Conservation (phyloP, 768 basidiomycete species). For the Suillus weaverae region DNA sequence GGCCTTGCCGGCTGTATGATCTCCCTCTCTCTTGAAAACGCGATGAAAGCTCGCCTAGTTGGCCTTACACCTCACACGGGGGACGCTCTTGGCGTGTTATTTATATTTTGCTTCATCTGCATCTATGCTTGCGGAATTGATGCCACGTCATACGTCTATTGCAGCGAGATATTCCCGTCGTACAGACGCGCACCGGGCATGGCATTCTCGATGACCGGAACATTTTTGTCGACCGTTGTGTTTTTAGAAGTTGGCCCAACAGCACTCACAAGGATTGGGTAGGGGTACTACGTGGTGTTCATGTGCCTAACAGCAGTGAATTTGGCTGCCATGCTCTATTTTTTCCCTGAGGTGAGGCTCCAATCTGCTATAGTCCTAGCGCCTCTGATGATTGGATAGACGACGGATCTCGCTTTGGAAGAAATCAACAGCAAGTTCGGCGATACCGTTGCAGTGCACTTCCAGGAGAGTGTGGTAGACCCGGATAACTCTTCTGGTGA, state of each 20-base stretch:
- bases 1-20: neutral
- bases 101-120: slow-evolving; percentile 7
- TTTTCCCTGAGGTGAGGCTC: slow-evolving; percentile 1
- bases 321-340: neutral
- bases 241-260: neutral
- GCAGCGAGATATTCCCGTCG: slow-evolving; percentile 1
- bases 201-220: slow-evolving; percentile 3
- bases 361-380: neutral
- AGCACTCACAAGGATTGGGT: no score
- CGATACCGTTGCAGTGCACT: slow-evolving; percentile 6
- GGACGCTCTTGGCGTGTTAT: slow-evolving; percentile 2
- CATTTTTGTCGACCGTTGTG: neutral
- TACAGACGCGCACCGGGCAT: neutral
- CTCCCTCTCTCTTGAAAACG: neutral
- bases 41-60: neutral
- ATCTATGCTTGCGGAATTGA: slow-evolving; percentile 6
- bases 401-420: neutral
- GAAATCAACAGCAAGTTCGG: slow-evolving; percentile 8
- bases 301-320: neutral
- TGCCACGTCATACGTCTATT: slow-evolving; percentile 1
- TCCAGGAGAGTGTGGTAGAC: neutral
- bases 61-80: neutral
- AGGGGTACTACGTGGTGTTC: slow-evolving; percentile 2
- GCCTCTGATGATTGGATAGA: neutral
- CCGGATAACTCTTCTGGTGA: neutral